A percentile compares a stretch with the other conserved stretches of the same genome.
phyloP scores from a whole-genome alignment of 2,329 filamentous ascomycete genomes.

The Colletotrichum sp. region DNA sequence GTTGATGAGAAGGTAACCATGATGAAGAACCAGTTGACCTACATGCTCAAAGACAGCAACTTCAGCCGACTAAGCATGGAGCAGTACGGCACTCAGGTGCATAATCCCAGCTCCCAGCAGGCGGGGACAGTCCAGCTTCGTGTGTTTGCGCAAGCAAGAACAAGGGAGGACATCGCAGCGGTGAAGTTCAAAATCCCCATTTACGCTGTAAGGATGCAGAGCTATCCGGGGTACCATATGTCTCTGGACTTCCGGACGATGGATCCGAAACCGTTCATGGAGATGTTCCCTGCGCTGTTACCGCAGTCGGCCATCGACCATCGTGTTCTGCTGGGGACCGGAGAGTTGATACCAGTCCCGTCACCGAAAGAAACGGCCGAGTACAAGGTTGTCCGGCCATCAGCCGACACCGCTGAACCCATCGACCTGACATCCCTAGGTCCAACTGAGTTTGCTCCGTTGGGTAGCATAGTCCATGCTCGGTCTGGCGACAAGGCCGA shows the following conservation, averaged over 20 bases:
- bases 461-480: constrained; percentile 39
- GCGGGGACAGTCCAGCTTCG: constrained; percentile 26
- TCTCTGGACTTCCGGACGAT: constrained; percentile 48
- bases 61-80: constrained; percentile 41
- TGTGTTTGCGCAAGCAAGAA: constrained; percentile 28
- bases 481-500: constrained; percentile 43
- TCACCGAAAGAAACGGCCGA: neutral
- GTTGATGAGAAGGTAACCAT: constrained; percentile 25
- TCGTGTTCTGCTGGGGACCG: constrained; percentile 20
- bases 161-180: constrained; percentile 25
- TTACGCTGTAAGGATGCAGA: constrained; percentile 44
- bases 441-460: neutral
- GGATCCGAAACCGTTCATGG: constrained; percentile 47
- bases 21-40: constrained; percentile 25
- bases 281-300: constrained; percentile 44
- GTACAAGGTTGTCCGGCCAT: constrained; percentile 2
- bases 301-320: constrained; percentile 31
- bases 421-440: constrained; percentile 4
- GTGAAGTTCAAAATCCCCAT: constrained; percentile 34
- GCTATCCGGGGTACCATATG: constrained; percentile 48
- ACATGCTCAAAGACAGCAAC: constrained; percentile 30
- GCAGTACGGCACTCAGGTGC: constrained; percentile 24
- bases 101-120: constrained; percentile 27
- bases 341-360: neutral
- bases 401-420: neutral